These are phyloP conservation scores for Phytophthora tubulina DNA, from an alignment of 352 stramenopile species.

Conservation along the genomic window DNA sequence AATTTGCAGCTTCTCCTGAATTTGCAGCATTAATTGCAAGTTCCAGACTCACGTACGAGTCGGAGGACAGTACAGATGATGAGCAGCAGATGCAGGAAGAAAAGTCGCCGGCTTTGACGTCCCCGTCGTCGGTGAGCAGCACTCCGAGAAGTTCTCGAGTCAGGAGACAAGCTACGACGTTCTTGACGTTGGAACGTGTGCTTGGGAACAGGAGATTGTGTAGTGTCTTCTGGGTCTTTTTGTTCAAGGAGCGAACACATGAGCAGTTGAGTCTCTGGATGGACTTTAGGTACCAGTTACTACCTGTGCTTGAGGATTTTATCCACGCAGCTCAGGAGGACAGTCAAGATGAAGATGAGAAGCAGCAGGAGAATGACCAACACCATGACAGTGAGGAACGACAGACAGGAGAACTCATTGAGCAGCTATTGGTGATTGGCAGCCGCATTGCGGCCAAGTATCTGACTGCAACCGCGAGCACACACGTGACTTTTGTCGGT, in stretches of 20 bases:
- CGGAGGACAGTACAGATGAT: slow-evolving; percentile 33
- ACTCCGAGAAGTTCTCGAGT: slow-evolving; percentile 19
- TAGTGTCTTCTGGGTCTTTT: slow-evolving; percentile 89
- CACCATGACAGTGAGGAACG: slow-evolving; percentile 31
- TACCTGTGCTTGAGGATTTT: slow-evolving; percentile 72
- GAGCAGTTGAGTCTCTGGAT: slow-evolving; percentile 88
- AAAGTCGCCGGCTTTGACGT: slow-evolving; percentile 17
- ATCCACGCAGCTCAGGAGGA: slow-evolving; percentile 54
- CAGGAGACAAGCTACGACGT: slow-evolving; percentile 48
- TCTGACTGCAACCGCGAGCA: slow-evolving; percentile 57
- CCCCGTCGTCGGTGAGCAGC: slow-evolving; percentile 33
- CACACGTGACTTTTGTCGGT: slow-evolving; percentile 74
- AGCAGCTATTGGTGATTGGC: slow-evolving; percentile 67
- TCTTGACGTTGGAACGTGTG: slow-evolving; percentile 80
- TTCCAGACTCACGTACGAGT: slow-evolving; percentile 62
- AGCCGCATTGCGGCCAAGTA: slow-evolving; percentile 75
- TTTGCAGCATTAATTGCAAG: slow-evolving; percentile 67
- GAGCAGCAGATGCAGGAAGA: slow-evolving; percentile 31
- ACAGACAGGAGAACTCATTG: slow-evolving; percentile 71
- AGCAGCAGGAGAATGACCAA: slow-evolving; percentile 39
- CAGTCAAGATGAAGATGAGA: slow-evolving; percentile 37
- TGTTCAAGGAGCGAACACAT: slow-evolving; percentile 88
- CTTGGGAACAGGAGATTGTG: slow-evolving; percentile 81
- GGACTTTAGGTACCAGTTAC: slow-evolving; percentile 77
- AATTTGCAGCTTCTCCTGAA: slow-evolving; percentile 66